Evolutionary conservation across 139 green algal species (phyloP), one percentile per base, ranked within the genome.

Genomic region (Chlamydomonas sp.): DNA sequence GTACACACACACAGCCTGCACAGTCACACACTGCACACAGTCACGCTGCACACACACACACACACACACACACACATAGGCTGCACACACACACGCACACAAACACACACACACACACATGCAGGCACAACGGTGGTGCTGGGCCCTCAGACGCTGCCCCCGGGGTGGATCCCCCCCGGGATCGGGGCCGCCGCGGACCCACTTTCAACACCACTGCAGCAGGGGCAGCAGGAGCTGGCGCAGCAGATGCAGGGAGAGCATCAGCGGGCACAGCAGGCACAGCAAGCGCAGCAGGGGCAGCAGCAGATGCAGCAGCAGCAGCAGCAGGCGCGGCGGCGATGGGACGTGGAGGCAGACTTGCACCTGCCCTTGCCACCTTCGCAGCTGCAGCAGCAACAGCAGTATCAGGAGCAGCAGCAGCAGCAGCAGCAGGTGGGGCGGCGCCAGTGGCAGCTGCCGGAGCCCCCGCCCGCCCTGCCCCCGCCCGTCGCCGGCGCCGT

Each of bases 341-440:
- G 39, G 13, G 10, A 13, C 10, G 39, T 50, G 39, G 13, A 50
- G 39, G 39, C 39, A 50, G 39, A 50, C 8, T n/a, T n/a, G n/a
- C n/a, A 50, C 10, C 39, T 13, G 39, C 39, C 39, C 10, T n/a
- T 50, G 8, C 8, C 39, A 8, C 10, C 13, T 8, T 50, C 39
- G 39, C 10, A 50, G 39, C 39, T 50, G 10, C 54, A 64, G 16
- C 54, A 64, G 54, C 54, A 64, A 26, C 54, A 64, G 54, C 54
- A 64, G 54, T 22, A 64, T 64, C 26, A 33, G 54, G 10, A 30
- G 34, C 16, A 22, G 47, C 16, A 57, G 47, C 47, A 57, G 47
- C 16, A 57, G 47, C 47, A 16, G 22, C 47, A 57, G 47, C 22
- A 57, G 47, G 47, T 57, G 20, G 43, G 43, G 43, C 13, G 43